Percentiles rank a stretch among this genome's conserved stretches.
These are phyloP conservation scores for Aspergillus sp. DNA, from an alignment of 2,329 filamentous ascomycete genomes.

Conservation along the genomic window DNA sequence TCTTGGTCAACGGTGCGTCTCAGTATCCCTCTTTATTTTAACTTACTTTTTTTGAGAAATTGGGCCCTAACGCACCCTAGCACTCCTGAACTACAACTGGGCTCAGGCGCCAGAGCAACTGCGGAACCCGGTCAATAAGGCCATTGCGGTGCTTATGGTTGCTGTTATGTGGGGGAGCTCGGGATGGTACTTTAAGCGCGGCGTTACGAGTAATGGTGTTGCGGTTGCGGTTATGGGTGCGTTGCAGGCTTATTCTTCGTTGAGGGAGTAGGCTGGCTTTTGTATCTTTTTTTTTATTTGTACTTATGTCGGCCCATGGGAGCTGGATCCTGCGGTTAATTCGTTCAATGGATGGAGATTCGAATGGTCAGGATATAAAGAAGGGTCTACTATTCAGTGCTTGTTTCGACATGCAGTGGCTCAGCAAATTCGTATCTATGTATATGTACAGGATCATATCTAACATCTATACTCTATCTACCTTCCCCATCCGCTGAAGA, in stretches of 20 bases:
- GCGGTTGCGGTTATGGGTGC: conserved; percentile 23
- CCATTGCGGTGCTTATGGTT: conserved; percentile 27
- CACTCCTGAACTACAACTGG: conserved; percentile 15
- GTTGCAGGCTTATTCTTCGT: conserved; percentile 25
- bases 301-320: no score
- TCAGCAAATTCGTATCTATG: not conserved
- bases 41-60: not conserved
- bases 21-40: not conserved
- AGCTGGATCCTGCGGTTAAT: no score
- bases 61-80: not conserved
- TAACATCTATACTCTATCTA: conserved; percentile 12
- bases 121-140: conserved; percentile 29
- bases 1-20: conserved; percentile 21
- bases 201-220: conserved; percentile 24
- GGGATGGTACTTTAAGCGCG: conserved; percentile 30
- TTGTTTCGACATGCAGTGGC: not conserved
- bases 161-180: conserved; percentile 29
- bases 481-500: conserved; percentile 41
- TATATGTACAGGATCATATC: not conserved
- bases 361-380: not conserved
- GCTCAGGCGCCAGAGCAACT: conserved; percentile 15
- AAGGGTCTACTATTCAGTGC: not conserved
- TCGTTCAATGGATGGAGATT: no score
- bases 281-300: no score
- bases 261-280: not conserved